Conservation (phyloP, 2,329 filamentous ascomycete species). For the Botrytis byssoidea region DNA sequence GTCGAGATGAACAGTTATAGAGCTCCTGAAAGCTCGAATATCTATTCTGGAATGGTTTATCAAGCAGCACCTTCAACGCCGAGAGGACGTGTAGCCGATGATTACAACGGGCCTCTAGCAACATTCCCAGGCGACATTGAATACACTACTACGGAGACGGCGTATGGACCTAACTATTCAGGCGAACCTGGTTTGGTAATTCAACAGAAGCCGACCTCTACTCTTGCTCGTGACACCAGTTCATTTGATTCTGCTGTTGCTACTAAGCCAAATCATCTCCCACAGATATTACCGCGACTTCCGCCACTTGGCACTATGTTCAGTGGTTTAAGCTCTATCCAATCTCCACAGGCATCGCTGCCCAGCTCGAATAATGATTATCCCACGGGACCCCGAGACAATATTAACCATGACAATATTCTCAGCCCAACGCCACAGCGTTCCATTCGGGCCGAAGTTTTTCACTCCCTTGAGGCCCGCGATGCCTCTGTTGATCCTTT, state of each 20-base stretch:
- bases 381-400: neutral
- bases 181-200: neutral
- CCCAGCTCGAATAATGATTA: neutral
- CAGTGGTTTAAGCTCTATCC: fast-evolving
- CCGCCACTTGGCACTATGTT: neutral
- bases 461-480: neutral
- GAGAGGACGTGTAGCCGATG: neutral
- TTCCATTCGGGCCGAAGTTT: neutral
- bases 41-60: neutral
- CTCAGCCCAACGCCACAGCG: neutral
- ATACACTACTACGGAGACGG: neutral
- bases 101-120: neutral
- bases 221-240: neutral
- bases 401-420: neutral
- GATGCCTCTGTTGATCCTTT: neutral
- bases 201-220: neutral
- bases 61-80: neutral
- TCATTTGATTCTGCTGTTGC: neutral
- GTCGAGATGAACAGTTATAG: neutral
- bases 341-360: neutral
- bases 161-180: neutral
- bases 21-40: neutral
- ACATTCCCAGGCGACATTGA: neutral
- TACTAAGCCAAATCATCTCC: no score
- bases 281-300: neutral